Evolutionary conservation across 2,329 filamentous ascomycete genomes (phyloP), one percentile per base, ranked within the genome.

Genomic region (Colletotrichum sp.): DNA sequence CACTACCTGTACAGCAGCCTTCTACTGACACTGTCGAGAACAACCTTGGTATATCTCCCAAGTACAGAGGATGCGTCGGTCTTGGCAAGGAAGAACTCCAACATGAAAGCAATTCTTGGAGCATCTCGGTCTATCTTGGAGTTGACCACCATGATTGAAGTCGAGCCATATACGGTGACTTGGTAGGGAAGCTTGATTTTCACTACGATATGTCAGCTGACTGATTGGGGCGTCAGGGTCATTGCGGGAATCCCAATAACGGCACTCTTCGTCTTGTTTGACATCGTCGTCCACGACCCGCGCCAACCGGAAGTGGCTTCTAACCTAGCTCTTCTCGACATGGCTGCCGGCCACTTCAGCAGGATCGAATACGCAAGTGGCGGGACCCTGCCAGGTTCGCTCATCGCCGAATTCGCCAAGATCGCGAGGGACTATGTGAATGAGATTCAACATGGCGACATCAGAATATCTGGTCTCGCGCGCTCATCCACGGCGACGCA

Each of bases 311-410:
- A 86, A 38, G 85, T 81, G 1, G 69, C 62, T 7, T 81, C 76
- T 4, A 86, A 87, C 66, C 79, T 87, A 2, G 80, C 83, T 4
- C 79, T 86, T 1, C 79, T 88, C 12, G 86, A 86, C 61, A 82
- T 87, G 73, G 84, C 79, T 6, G 84, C 82, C 9, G 86, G 84
- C 2, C 85, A 87, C 75, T 88, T 88, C 59, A 85, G 83, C 63
- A 80, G 83, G 9, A 78, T 87, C 9, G 86, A 87, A 75, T 85
- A 82, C 67, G 82, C 82, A 12, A 85, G 84, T 18, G 80, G 79
- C 3, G 83, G 84, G 1, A 79, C 80, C 4, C 76, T 87, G 0
- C 85, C 83, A 0, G 81, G 81, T 1, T 85, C 84, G 2, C 77
- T 86, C 6, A 78, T 86, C 5, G 79, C 83, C 4, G 83, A 86